Evolutionary conservation across 2,329 filamentous ascomycete species (phyloP), one percentile per base, ranked within the genome.

Genomic region (Fonsecaea monophora): DNA sequence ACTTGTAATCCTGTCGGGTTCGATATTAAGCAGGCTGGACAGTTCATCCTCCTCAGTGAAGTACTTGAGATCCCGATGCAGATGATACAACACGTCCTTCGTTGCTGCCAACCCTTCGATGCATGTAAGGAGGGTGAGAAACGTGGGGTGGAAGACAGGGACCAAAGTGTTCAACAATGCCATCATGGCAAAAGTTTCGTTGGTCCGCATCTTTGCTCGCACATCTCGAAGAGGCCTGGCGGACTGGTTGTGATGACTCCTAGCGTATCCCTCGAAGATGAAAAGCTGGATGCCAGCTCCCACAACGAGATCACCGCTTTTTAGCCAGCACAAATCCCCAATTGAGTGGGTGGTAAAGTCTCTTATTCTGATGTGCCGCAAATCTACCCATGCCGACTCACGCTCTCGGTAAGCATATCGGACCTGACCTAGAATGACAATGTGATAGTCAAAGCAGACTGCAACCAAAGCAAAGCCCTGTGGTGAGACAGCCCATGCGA

Each of bases 401-500:
- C 92, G 90, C 73, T 94, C 92, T 18, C 97, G 83, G 75, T 97
- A 97, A 77, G 97, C 92, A 75, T 95, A 97, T 12, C 94, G 90
- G 80, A 96, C 89, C 75, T 97, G 93, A 5, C 91, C 90, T 32
- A 97, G 85, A 2, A 97, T 83, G 35, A 96, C 80, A 4, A 97
- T 90, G 64, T 90, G 88, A 70, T 94, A 91, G n/a, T 90, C 89
- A 74, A 97, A 97, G 0, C 94, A 93, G n/a, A 97, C 92, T 0
- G 94, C 92, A 21, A 97, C 82, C 63, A 97, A 93, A 0, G 92
- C 94, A 74, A 97, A 92, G 57, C 88, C 89, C 76, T 96, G 92
- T 0, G 92, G 92, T 0, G 94, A 97, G 2, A 92, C 94, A 0
- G 93, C 94, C 94, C 94, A 97, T 77, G 97, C 93, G 12, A 97